Conservation (phyloP, 345 rosid species). For the Gossypioides kirkii region DNA sequence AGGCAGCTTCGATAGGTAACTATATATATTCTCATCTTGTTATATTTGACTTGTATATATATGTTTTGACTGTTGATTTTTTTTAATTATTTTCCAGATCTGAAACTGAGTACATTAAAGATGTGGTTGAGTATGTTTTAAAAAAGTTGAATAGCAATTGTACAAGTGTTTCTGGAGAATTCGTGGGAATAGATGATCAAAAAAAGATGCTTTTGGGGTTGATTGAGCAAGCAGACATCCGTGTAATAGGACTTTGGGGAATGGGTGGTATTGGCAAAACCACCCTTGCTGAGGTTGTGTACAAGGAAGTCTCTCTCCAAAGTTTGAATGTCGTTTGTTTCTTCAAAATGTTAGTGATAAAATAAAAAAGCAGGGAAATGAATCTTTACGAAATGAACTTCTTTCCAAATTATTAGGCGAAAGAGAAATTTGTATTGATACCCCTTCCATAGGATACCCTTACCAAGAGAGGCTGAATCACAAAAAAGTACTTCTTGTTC, state of each 20-base stretch:
- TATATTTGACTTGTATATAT: not conserved
- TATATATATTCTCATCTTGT: not conserved
- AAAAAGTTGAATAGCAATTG: not conserved
- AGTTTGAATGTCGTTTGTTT: not conserved
- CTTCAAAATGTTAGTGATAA: not conserved
- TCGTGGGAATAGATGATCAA: not conserved
- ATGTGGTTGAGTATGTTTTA: not conserved
- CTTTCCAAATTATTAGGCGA: not conserved
- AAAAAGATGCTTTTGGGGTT: not conserved
- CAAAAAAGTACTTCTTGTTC: not conserved
- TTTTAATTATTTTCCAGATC: not conserved
- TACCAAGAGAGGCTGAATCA: not conserved
- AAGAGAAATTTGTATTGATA: not conserved
- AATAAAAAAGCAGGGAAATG: not conserved
- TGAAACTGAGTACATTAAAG: not conserved
- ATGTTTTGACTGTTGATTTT: not conserved
- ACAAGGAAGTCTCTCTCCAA: not conserved
- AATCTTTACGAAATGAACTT: not conserved
- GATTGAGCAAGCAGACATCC: not conserved
- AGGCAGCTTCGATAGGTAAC: not conserved
- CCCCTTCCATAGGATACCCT: not conserved
- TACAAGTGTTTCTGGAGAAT: not conserved
- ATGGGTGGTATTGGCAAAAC: slow-evolving; percentile 5
- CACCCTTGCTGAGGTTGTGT: not conserved
- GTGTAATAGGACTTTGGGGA: not conserved